Base-by-base conservation (phyloP, 2,329 filamentous ascomycete genomes). In the Monosporascus ibericus region DNA sequence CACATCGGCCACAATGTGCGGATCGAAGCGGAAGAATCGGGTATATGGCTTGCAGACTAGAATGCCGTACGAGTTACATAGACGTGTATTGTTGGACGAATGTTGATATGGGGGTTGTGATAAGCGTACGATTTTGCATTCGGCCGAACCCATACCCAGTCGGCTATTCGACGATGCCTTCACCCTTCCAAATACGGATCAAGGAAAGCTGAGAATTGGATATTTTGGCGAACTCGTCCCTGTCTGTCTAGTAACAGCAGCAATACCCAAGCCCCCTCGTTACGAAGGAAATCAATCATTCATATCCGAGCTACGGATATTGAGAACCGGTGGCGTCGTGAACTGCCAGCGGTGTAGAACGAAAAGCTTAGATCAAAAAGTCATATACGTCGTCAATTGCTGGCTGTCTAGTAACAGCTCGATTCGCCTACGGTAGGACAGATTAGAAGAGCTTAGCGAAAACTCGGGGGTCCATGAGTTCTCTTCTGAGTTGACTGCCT, bases 211-310 rank as follows among this genome's bases (percentile, higher is more conserved):
- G 24, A 27, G 15, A 11, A 44, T 47, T 44, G 22, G 24, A 27
- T 46, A 18, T 46, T 24, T 17, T n/a, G 20, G 42, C 20, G 20
- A 46, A 46, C 24, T 39, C 49, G 55, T 56, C 38, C 48, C 54
- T 52, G 48, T 58, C 64, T 66, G 65, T 67, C 66, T 68, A 67
- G 53, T 66, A 68, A 67, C 66, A 68, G 60, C 64, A 52, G 49
- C 49, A 55, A 51, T 52, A 60, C 52, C 52, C 47, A 39, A 48
- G 53, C 25, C 37, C 37, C n/a, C 46, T 47, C 47, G 49, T 22
- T 34, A 11, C 20, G 37, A 30, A 7, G 7, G 20, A 48, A 25
- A 24, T 61, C 34, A 59, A 48, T 50, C 53, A 34, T 48, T 36
- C 49, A 54, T 46, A 30, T 17, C 24, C n/a, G 17, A 46, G 42